These are phyloP conservation scores for Bryoglossum gracile DNA, from an alignment of 495 filamentous ascomycete genomes.

Conservation along the genomic window DNA sequence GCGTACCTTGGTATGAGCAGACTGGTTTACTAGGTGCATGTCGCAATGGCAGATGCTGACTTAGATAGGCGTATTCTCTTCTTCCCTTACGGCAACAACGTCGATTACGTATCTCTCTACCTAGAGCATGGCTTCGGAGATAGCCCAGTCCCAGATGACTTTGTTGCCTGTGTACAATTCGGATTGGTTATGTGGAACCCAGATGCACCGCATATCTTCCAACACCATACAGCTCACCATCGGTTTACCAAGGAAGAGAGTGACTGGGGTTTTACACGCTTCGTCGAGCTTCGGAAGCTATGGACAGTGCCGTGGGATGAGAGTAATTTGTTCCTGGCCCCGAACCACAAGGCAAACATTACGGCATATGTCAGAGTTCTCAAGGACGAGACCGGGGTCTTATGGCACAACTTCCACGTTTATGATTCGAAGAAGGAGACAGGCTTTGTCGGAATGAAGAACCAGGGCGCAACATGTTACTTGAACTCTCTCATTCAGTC, in stretches of 20 bases:
- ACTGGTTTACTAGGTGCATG: neutral
- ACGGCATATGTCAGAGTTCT: slow-evolving; percentile 91
- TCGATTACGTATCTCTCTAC: slow-evolving; percentile 89
- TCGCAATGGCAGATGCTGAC: slow-evolving; percentile 24
- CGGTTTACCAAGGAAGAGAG: slow-evolving; percentile 92
- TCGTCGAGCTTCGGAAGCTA: slow-evolving; percentile 75
- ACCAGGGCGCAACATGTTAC: slow-evolving; percentile 98
- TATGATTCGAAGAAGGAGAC: slow-evolving; percentile 99
- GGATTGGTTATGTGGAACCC: slow-evolving; percentile 88
- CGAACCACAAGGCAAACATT: slow-evolving; percentile 78
- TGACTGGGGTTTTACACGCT: slow-evolving; percentile 98
- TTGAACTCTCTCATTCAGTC: slow-evolving; percentile 96
- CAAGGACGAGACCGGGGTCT: slow-evolving; percentile 95
- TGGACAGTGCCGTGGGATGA: slow-evolving; percentile 67
- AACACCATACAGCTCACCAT: slow-evolving; percentile 66
- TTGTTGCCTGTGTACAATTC: slow-evolving; percentile 96
- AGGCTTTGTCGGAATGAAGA: slow-evolving; percentile 92
- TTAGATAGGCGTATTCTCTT: slow-evolving; percentile 76
- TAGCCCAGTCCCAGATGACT: slow-evolving; percentile 64
- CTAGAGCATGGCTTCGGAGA: slow-evolving; percentile 84
- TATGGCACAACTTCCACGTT: slow-evolving; percentile 98
- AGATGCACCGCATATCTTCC: slow-evolving; percentile 73
- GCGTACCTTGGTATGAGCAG: slow-evolving; percentile 70
- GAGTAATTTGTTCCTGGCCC: slow-evolving; percentile 66
- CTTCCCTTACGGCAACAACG: slow-evolving; percentile 90